Conservation (phyloP, 192 early-diverging fungal genomes). For the Chytriomyces sp. region DNA sequence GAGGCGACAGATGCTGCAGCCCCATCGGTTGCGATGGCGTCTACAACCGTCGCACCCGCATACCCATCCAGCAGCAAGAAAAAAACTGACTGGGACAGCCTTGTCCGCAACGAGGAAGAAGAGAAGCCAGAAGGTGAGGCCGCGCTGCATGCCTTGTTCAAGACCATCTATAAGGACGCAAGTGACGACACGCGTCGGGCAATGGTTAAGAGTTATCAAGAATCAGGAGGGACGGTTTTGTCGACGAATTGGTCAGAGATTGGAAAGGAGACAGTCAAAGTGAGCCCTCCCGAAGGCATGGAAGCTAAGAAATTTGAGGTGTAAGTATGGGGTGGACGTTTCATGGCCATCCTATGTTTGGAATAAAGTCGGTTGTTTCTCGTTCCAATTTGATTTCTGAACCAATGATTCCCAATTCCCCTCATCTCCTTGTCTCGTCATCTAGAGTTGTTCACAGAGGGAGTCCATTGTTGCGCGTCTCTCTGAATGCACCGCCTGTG, state of each 20-base stretch:
- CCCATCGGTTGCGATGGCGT: constrained; percentile 30
- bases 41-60: constrained; percentile 49
- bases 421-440: too few species aligned
- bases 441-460: too few species aligned
- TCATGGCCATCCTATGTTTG: too few species aligned
- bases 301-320: constrained; percentile 70
- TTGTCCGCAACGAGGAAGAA: constrained; percentile 70
- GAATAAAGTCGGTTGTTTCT: too few species aligned
- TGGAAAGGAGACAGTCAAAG: constrained; percentile 78
- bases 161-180: constrained; percentile 88
- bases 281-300: constrained; percentile 91
- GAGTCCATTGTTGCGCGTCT: too few species aligned
- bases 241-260: constrained; percentile 97
- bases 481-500: too few species aligned
- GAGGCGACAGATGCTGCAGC: constrained; percentile 62
- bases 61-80: constrained; percentile 55
- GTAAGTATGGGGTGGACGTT: constrained; percentile 3
- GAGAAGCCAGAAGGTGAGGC: constrained; percentile 89
- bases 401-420: too few species aligned
- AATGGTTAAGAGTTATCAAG: constrained; percentile 98
- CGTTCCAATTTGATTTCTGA: too few species aligned
- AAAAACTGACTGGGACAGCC: constrained; percentile 83
- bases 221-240: constrained; percentile 92
- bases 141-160: constrained; percentile 89
- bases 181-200: constrained; percentile 84